Base-by-base conservation (phyloP, 495 filamentous ascomycete species). In the Tuber calosporum region DNA sequence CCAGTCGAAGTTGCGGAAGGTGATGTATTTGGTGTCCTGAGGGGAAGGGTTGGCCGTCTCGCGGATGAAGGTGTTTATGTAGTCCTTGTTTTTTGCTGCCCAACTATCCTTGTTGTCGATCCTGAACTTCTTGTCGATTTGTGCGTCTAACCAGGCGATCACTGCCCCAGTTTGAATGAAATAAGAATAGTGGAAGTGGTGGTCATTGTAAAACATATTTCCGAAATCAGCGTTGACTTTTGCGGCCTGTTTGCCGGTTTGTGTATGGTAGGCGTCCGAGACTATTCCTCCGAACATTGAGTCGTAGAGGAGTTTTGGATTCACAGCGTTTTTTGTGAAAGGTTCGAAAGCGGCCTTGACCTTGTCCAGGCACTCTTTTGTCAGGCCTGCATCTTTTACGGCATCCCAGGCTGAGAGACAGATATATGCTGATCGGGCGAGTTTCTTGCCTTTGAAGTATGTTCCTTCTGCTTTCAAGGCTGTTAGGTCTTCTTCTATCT, bases 181-280 rank as follows among this genome's bases (percentile, higher is more conserved):
- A 82, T 98, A 97, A 53, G 90, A 87, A 74, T 86, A 87, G 68
- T 91, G 94, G 84, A 98, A 98, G 82, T 98, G 94, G 78, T 97
- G 94, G 80, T 98, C 94, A 81, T 97, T 97, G 86, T 96, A 96
- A 73, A 88, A 88, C 1, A 89, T 89, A 79, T 94, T 93, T 69
- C 93, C 93, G 80, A 94, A 95, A 79, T 96, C 92, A 58, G 83
- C 86, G 11, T 48, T 69, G 39, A 58, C 91, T 75, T 84, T 91
- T 45, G 45, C 68, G 9, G 19, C 68, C 9, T 86, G 76, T 75
- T 96, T 87, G 19, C 90, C 87, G 17, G 86, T 91, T 20, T 82
- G 81, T 80, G 96, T 97, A 11, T 88, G 88, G 8, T 91, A 92
- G 6, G 88, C 88, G 6, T 45, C 72, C 4, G 91, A 93, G 13